Conservation (phyloP, 192 early-diverging fungal species). For the Rhizophagus clarus region DNA sequence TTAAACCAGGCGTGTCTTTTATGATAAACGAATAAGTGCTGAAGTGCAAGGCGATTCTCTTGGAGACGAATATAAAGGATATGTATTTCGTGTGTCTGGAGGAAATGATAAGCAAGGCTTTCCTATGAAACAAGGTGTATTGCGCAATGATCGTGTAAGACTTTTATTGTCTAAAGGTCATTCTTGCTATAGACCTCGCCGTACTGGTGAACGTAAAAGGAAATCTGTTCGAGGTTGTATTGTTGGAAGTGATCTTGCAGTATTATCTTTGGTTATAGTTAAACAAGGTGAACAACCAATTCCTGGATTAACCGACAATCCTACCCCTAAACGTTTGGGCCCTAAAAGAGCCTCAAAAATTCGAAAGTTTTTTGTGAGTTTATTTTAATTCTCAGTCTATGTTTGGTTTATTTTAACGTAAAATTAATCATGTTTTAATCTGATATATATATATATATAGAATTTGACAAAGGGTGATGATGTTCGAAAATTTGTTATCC, state of each 20-base stretch:
- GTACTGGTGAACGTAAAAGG: slow-evolving; percentile 97
- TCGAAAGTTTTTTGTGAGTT: slow-evolving; percentile 94
- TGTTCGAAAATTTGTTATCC: slow-evolving; percentile 99
- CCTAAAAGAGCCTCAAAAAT: slow-evolving; percentile 99
- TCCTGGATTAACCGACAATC: slow-evolving; percentile 91
- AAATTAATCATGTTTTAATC: not conserved
- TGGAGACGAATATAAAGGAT: slow-evolving; percentile 99
- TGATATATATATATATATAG: slow-evolving; percentile 34
- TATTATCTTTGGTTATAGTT: slow-evolving; percentile 91
- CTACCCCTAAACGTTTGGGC: slow-evolving; percentile 95
- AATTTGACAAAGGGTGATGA: slow-evolving; percentile 98
- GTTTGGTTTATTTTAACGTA: not conserved
- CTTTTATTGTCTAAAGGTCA: slow-evolving; percentile 89
- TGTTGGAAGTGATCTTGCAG: slow-evolving; percentile 90
- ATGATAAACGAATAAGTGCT: slow-evolving; percentile 96
- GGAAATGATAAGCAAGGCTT: slow-evolving; percentile 99
- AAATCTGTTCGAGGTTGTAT: slow-evolving; percentile 99
- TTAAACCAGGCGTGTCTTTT: slow-evolving; percentile 86
- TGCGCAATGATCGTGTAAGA: slow-evolving; percentile 62
- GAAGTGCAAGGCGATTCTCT: slow-evolving; percentile 95
- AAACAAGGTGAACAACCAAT: slow-evolving; percentile 98
- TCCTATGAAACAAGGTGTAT: slow-evolving; percentile 99
- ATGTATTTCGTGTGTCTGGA: slow-evolving; percentile 98
- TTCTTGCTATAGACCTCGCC: slow-evolving; percentile 98
- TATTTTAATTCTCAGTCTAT: not conserved